phyloP scores from a whole-genome alignment of 1,284 basidiomycete species.

The Jaminaea rosea region DNA sequence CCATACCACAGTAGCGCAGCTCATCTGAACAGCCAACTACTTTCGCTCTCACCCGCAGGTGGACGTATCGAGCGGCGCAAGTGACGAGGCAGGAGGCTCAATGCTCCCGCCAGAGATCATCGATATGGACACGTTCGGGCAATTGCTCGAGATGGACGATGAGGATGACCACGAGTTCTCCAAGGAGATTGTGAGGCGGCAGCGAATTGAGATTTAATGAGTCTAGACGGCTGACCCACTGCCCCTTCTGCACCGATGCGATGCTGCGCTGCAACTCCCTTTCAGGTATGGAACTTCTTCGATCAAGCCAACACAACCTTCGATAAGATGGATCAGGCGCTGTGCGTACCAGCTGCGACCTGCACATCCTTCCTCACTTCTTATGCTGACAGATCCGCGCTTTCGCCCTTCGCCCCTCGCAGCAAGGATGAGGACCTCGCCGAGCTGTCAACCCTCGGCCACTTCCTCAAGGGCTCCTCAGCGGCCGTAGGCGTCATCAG shows the following conservation, averaged over 20 bases:
- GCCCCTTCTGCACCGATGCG: too few relatives aligned
- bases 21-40: too few relatives aligned
- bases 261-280: too few relatives aligned
- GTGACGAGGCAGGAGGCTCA: not conserved
- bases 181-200: slow-evolving; percentile 66
- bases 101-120: slow-evolving; percentile 50
- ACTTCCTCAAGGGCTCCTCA: slow-evolving; percentile 89
- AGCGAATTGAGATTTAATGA: too few relatives aligned
- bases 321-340: slow-evolving; percentile 63
- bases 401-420: not conserved
- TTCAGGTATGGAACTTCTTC: slow-evolving; percentile 70
- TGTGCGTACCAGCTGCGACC: slow-evolving; percentile 54
- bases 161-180: slow-evolving; percentile 68
- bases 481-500: slow-evolving; percentile 74
- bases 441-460: slow-evolving; percentile 66
- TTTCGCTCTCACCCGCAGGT: too few relatives aligned
- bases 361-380: not conserved
- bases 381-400: not conserved
- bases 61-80: too few relatives aligned
- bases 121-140: slow-evolving; percentile 69
- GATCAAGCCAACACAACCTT: slow-evolving; percentile 59
- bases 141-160: slow-evolving; percentile 84
- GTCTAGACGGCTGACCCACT: too few relatives aligned
- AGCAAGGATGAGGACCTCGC: slow-evolving; percentile 58
- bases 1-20: too few relatives aligned